Evolutionary conservation across 305 asterid species (phyloP), one percentile per base, ranked within the genome.

Genomic region (Fraxinus floribunda): DNA sequence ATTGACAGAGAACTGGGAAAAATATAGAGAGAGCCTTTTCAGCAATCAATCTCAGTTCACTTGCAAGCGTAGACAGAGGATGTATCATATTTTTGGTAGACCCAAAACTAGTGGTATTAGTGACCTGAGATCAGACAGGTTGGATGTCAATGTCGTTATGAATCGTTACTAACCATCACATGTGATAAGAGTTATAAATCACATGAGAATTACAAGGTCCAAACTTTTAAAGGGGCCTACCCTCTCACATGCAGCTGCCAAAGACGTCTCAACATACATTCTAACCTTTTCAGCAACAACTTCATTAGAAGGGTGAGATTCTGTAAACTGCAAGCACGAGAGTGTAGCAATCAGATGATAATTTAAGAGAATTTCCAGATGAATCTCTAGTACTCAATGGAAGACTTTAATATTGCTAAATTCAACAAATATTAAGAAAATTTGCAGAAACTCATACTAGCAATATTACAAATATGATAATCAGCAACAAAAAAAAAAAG

Each of bases 21-120:
- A 92, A 96, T 74, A 85, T 55, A 36, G 88, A 83, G 81, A 92
- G 81, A 89, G 93, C 97, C 88, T 85, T 89, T 86, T 96, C 95
- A 81, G 95, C 93, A 85, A 93, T 90, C 79, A 85, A 83, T 87
- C 85, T 90, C 64, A 96, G 88, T 85, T 93, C 95, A 88, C 85
- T 88, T 66, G 99, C 99, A 88, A 96, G 92, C 72, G 83, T 80
- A 85, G 93, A 94, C 87, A 96, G 88, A 30, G 95, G 97, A 89
- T 92, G 98, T 46, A 55, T 81, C 85, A 79, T 87, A 79, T 90
- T 90, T 79, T 82, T 84, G 32, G 75, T 85, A 86, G 91, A 85
- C 80, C 90, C 96, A 76, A 74, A 68, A 86, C 84, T 74, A 79
- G 86, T 79, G 57, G 83, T 85, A 80, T 83, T 90, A 77, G 83